Conservation (phyloP, 176 grass and related monocot species). For the Stipa capillata region DNA sequence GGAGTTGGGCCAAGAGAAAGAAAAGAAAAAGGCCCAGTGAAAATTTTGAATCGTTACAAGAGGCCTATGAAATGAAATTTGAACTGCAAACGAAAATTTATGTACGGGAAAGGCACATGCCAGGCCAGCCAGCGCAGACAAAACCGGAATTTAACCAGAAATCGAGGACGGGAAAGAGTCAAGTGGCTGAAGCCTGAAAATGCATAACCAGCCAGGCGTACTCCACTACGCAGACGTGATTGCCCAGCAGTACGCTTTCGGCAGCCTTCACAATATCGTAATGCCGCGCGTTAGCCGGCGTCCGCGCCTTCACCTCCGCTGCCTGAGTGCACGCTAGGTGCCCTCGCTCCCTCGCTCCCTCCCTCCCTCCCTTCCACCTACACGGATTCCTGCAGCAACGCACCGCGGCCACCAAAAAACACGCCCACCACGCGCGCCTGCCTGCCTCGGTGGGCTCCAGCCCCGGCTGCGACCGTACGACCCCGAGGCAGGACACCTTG, state of each 20-base stretch:
- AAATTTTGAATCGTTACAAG: no score
- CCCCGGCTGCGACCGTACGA: slow-evolving; percentile 3
- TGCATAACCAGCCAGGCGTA: background rate
- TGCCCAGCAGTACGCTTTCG: background rate
- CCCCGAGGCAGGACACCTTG: slow-evolving; percentile 34
- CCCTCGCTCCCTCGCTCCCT: background rate
- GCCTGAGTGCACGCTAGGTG: background rate
- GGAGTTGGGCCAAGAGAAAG: no score
- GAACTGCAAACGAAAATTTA: no score
- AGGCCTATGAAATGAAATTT: no score
- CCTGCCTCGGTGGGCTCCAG: background rate
- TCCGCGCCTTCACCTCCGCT: background rate
- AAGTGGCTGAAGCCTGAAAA: background rate
- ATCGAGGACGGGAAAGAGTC: background rate
- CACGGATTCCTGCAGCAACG: background rate
- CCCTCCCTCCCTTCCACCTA: no score
- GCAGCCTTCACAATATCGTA: background rate
- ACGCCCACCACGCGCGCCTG: background rate
- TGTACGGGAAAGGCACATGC: no score
- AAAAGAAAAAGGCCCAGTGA: no score
- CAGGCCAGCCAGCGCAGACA: background rate
- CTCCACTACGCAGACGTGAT: background rate
- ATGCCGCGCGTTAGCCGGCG: background rate
- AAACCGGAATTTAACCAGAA: background rate
- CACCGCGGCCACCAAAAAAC: no score